Conservation (phyloP, 2,329 filamentous ascomycete genomes). For the Plectosphaerella cucumerina region DNA sequence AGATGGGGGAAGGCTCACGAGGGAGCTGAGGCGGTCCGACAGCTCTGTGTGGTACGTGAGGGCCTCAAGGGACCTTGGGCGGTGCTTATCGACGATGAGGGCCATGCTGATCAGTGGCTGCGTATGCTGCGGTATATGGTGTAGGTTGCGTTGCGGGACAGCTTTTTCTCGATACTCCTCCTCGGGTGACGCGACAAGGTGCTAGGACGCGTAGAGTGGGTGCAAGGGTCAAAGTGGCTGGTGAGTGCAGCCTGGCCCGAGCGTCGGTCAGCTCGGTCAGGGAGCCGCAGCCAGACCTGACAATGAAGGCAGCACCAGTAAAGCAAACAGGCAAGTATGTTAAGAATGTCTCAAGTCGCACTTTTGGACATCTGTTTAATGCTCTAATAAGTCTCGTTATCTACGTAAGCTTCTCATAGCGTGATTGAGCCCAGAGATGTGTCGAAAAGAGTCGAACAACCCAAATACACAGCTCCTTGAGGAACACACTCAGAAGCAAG, state of each 20-base stretch:
- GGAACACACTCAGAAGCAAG: too few species aligned
- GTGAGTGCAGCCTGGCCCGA: slow-evolving; percentile 10
- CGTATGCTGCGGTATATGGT: slow-evolving; percentile 4
- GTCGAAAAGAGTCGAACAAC: too few species aligned
- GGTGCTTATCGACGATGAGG: slow-evolving; percentile 68
- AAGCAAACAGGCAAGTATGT: too few species aligned
- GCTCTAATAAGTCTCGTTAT: too few species aligned
- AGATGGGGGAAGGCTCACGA: slow-evolving; percentile 53
- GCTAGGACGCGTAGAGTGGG: slow-evolving; percentile 5
- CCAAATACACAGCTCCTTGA: too few species aligned
- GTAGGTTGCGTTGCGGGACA: neutral
- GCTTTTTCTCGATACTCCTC: slow-evolving; percentile 3
- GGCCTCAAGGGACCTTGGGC: slow-evolving; percentile 68
- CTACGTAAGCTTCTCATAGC: too few species aligned
- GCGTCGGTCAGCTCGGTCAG: neutral
- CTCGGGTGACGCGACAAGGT: slow-evolving; percentile 1
- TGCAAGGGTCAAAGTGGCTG: slow-evolving; percentile 1
- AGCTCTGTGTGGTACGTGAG: slow-evolving; percentile 87
- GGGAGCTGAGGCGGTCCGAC: slow-evolving; percentile 77
- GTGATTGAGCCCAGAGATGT: too few species aligned
- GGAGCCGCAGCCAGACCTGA: too few species aligned
- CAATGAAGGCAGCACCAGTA: too few species aligned
- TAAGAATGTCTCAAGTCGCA: too few species aligned
- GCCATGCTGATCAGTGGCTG: slow-evolving; percentile 43
- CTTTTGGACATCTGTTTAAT: too few species aligned